phyloP scores from a whole-genome alignment of 306 rosid genomes.

The Fagus crenata region DNA sequence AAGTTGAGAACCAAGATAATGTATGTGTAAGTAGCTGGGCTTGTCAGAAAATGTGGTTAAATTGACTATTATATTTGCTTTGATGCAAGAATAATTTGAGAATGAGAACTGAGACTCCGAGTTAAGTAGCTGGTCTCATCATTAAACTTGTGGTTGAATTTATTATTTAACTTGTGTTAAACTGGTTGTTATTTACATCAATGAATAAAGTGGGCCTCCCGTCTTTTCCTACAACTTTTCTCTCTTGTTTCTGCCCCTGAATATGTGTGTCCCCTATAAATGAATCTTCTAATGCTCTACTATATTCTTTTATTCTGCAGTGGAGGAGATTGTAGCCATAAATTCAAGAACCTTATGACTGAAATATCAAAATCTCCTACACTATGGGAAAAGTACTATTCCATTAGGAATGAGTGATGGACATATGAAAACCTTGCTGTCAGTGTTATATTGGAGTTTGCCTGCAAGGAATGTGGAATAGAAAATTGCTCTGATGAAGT shows the following conservation, averaged over 20 bases:
- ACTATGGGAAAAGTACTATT: slow-evolving; percentile 74
- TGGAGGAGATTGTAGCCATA: slow-evolving; percentile 94
- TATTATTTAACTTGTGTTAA: not conserved
- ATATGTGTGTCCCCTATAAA: not conserved
- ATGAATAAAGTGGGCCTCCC: not conserved
- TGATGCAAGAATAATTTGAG: not conserved
- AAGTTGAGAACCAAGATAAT: not conserved
- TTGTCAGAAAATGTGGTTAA: not conserved
- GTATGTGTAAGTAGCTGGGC: not conserved
- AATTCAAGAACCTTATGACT: slow-evolving; percentile 87
- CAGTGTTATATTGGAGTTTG: not conserved
- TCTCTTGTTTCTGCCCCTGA: not conserved
- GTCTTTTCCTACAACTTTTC: not conserved
- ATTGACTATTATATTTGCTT: not conserved
- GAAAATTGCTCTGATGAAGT: not conserved
- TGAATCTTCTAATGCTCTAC: slow-evolving; percentile 17
- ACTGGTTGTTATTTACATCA: not conserved
- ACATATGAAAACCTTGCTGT: not conserved
- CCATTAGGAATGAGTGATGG: slow-evolving; percentile 85
- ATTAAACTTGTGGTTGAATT: not conserved
- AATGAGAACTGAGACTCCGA: not conserved
- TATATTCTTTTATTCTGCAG: slow-evolving; percentile 45
- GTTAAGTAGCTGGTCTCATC: not conserved
- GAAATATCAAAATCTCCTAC: slow-evolving; percentile 81
- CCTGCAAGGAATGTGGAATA: slow-evolving; percentile 3